Conservation (phyloP, 2,329 filamentous ascomycete genomes). For the Fonsecaea monophora region DNA sequence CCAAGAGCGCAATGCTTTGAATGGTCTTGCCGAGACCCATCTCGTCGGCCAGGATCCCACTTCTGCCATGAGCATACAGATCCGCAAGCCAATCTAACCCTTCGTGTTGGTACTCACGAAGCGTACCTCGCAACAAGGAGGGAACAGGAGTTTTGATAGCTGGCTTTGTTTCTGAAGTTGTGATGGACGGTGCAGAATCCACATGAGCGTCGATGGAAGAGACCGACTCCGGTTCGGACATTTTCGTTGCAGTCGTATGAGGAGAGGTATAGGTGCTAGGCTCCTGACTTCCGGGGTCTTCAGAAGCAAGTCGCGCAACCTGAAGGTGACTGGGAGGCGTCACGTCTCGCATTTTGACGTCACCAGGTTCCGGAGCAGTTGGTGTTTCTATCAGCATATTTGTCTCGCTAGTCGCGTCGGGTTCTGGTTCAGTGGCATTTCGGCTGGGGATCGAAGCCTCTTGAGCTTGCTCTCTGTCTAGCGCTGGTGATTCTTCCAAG, state of each 20-base stretch:
- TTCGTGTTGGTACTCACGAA: slow-evolving; percentile 95
- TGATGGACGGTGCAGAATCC: slow-evolving; percentile 38
- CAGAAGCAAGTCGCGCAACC: slow-evolving; percentile 10
- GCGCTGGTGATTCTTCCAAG: slow-evolving; percentile 40
- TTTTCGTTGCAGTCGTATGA: slow-evolving; percentile 52
- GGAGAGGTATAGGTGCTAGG: slow-evolving; percentile 52
- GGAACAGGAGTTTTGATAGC: slow-evolving; percentile 55
- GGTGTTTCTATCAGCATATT: not conserved
- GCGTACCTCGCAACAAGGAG: slow-evolving; percentile 80
- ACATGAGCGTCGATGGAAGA: slow-evolving; percentile 49
- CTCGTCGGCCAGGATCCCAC: slow-evolving; percentile 95
- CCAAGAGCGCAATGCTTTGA: slow-evolving; percentile 91
- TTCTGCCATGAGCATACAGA: slow-evolving; percentile 88
- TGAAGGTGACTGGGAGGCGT: slow-evolving; percentile 11
- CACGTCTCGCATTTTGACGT: slow-evolving; percentile 18
- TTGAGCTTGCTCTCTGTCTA: slow-evolving; percentile 41
- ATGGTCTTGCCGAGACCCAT: slow-evolving; percentile 99
- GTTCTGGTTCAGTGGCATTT: slow-evolving; percentile 6
- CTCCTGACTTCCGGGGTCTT: slow-evolving; percentile 29
- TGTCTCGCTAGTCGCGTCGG: not conserved
- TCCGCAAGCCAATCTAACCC: slow-evolving; percentile 97
- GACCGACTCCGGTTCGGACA: slow-evolving; percentile 53
- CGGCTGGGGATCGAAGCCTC: slow-evolving; percentile 41
- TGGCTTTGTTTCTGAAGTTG: slow-evolving; percentile 34
- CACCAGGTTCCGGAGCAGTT: slow-evolving; percentile 2